phyloP scores from a whole-genome alignment of 371 early-diverging fungal genomes.

The Funneliformis caledonium region DNA sequence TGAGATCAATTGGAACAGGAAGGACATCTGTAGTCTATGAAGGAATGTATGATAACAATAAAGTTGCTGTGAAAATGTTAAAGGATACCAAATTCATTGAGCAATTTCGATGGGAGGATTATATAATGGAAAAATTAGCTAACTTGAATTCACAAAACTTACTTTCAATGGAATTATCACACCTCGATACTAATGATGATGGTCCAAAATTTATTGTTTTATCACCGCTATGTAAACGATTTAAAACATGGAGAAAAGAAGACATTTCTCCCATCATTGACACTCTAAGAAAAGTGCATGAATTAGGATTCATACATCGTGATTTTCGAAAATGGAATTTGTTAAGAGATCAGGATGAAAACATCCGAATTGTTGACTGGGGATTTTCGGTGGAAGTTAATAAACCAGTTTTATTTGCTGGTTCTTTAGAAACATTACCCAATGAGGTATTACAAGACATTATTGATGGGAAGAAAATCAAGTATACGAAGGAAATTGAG shows the following conservation, averaged over 20 bases:
- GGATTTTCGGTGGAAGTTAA: neutral
- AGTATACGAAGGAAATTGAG: neutral
- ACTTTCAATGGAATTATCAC: neutral
- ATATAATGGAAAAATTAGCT: slow-evolving; percentile 19
- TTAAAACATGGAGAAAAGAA: neutral
- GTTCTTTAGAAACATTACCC: neutral
- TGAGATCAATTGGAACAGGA: slow-evolving; percentile 6
- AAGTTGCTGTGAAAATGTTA: slow-evolving; percentile 22
- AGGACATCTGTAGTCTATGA: slow-evolving; percentile 29
- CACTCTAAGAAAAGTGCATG: neutral
- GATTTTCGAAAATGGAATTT: slow-evolving; percentile 30
- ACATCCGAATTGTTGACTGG: neutral
- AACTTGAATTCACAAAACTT: neutral
- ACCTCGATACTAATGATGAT: neutral
- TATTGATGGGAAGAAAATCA: neutral
- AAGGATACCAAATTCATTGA: neutral
- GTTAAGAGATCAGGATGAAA: neutral
- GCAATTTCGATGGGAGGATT: neutral
- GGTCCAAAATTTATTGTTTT: neutral
- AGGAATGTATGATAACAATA: neutral
- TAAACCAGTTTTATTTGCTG: neutral
- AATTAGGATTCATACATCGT: neutral
- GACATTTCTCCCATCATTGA: neutral
- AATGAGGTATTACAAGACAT: neutral
- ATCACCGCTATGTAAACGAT: neutral